Conservation (phyloP, 1,139 yeast species). For the Hanseniaspora sp. region DNA sequence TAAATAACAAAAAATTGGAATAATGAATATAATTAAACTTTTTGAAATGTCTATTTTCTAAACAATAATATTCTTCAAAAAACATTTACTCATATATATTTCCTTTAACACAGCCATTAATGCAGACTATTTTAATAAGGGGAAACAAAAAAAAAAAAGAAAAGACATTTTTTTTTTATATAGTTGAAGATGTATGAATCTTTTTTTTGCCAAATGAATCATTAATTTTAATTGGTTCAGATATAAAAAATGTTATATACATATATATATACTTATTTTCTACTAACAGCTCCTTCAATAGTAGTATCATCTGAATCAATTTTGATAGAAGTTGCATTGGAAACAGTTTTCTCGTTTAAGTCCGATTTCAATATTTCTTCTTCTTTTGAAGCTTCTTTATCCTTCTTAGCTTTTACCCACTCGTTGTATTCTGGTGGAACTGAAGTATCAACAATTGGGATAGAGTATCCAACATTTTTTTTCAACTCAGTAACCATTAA, state of each 20-base stretch:
- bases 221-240: too few relatives aligned
- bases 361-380: not conserved
- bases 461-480: slow-evolving; percentile 36
- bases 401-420: not conserved
- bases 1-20: too few relatives aligned
- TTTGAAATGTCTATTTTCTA: not conserved
- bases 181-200: too few relatives aligned
- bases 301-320: not conserved
- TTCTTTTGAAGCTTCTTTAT: slow-evolving; percentile 24
- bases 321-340: not conserved
- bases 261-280: not conserved
- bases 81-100: too few relatives aligned
- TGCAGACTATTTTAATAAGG: too few relatives aligned
- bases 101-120: too few relatives aligned
- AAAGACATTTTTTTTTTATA: too few relatives aligned
- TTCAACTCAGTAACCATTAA: slow-evolving; percentile 34
- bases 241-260: too few relatives aligned
- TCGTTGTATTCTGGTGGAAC: slow-evolving; percentile 21
- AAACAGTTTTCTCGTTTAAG: not conserved
- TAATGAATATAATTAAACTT: too few relatives aligned
- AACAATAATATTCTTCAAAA: too few relatives aligned
- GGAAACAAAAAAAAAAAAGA: too few relatives aligned
- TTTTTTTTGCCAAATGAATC: too few relatives aligned
- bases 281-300: not conserved
- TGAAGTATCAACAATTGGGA: slow-evolving; percentile 25